phyloP scores from a whole-genome alignment of 179 eudicot genomes.

The Spinacia oleracea region DNA sequence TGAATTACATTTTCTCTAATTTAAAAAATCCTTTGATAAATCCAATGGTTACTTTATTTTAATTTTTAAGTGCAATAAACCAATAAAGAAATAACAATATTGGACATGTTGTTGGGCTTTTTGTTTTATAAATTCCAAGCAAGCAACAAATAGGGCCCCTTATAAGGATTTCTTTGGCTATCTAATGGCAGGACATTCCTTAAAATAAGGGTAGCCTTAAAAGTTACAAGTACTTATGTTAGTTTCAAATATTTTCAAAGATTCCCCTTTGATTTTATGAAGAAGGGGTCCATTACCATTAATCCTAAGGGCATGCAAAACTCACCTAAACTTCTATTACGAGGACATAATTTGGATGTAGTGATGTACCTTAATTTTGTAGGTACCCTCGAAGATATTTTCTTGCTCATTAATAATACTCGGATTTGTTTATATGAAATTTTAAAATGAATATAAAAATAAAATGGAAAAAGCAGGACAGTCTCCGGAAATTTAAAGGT shows the following conservation, averaged over 20 bases:
- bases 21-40: not conserved
- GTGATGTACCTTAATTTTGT: no score
- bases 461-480: no score
- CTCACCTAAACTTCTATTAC: no score
- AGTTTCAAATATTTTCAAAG: conserved; percentile 15
- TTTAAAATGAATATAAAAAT: no score
- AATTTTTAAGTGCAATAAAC: not conserved
- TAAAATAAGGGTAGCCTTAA: conserved; percentile 24
- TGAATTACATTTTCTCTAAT: no score
- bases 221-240: conserved; percentile 12
- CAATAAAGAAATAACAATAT: not conserved
- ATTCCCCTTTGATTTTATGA: not conserved
- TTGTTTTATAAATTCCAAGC: conserved; percentile 1
- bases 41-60: not conserved
- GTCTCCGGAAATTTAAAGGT: no score
- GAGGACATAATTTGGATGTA: no score
- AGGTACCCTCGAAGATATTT: no score
- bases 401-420: no score
- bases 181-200: conserved; percentile 26
- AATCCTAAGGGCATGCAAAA: conserved; percentile 18
- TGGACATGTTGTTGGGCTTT: not conserved
- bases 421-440: no score
- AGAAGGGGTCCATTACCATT: conserved; percentile 23
- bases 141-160: conserved; percentile 17
- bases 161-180: not conserved